These are phyloP conservation scores for Aegle marmelos DNA, from an alignment of 345 rosid species.

Conservation along the genomic window DNA sequence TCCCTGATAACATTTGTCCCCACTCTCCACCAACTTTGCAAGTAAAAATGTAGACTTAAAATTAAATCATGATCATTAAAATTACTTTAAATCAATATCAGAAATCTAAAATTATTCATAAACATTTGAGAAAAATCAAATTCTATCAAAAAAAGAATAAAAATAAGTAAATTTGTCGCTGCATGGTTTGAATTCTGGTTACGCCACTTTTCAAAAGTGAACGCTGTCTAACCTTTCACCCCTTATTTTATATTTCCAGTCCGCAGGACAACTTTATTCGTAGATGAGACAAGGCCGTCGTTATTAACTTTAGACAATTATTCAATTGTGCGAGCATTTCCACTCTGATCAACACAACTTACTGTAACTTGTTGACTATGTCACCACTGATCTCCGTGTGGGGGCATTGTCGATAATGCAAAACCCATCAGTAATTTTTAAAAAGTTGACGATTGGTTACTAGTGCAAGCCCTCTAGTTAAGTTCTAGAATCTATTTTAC, in stretches of 20 bases:
- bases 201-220: not conserved
- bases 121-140: too few relatives aligned
- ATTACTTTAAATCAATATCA: too few relatives aligned
- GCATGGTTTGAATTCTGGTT: too few relatives aligned
- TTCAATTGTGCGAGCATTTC: not conserved
- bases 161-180: too few relatives aligned
- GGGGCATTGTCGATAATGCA: constrained; percentile 10
- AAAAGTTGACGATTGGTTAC: not conserved
- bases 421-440: not conserved
- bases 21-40: too few relatives aligned
- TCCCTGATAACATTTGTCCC: too few relatives aligned
- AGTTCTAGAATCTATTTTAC: not conserved
- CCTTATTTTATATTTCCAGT: not conserved
- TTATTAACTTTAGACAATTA: constrained; percentile 6
- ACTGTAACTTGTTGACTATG: constrained; percentile 11
- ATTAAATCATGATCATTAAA: too few relatives aligned
- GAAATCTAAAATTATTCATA: too few relatives aligned
- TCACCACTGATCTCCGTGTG: not conserved
- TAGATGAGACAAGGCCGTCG: not conserved
- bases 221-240: not conserved
- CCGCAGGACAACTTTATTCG: not conserved
- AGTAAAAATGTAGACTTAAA: too few relatives aligned
- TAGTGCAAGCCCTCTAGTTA: not conserved
- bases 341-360: not conserved
- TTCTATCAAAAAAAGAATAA: too few relatives aligned